phyloP scores from a whole-genome alignment of 2,329 filamentous ascomycete species.

The Aspergillus versicolor region DNA sequence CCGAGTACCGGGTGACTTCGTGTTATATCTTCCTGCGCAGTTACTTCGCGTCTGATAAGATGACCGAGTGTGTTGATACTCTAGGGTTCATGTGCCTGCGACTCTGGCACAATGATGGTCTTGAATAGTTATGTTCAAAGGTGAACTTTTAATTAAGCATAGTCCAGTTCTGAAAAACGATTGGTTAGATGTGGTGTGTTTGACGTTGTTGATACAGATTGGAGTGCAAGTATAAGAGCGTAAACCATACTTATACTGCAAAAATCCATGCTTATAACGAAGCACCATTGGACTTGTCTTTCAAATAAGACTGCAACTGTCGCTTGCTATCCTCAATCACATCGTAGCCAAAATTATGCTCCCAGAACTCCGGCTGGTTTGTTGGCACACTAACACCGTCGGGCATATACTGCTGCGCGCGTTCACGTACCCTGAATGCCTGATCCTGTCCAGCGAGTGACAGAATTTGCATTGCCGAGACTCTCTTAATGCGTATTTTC shows the following conservation, averaged over 20 bases:
- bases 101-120: not conserved
- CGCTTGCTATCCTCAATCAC: not conserved
- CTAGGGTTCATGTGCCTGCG: not conserved
- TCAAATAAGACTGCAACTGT: not conserved
- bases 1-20: not conserved
- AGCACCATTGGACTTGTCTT: not conserved
- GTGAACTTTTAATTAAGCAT: no score
- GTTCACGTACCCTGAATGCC: not conserved
- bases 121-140: not conserved
- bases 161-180: no score
- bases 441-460: not conserved
- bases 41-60: not conserved
- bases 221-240: no score
- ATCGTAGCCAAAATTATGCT: conserved; percentile 6
- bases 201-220: no score
- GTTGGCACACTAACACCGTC: not conserved
- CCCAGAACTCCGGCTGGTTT: not conserved
- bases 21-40: not conserved
- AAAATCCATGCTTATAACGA: not conserved
- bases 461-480: not conserved
- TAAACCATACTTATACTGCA: no score
- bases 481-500: not conserved
- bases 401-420: not conserved
- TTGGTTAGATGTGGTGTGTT: no score
- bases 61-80: not conserved